These are phyloP conservation scores for Fraxinus americana DNA, from an alignment of 257 asterid genomes.

Conservation along the genomic window DNA sequence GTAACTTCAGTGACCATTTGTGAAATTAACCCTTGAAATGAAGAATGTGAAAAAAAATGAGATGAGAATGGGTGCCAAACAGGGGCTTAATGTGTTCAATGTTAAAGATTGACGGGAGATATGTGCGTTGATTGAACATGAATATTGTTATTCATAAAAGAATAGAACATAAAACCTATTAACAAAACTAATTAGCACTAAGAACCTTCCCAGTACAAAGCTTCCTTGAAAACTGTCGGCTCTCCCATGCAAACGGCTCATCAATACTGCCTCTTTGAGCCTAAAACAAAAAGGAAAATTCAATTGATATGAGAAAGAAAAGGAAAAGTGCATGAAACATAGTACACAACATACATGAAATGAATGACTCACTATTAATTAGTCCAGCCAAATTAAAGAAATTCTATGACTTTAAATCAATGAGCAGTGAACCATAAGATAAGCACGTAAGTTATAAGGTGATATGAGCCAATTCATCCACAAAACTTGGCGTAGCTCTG, in stretches of 20 bases:
- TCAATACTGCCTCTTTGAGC: conserved; percentile 86
- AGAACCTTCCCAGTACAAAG: conserved; percentile 88
- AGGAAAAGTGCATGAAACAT: background rate
- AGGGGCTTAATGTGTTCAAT: too few species aligned
- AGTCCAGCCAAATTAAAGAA: conserved; percentile 1
- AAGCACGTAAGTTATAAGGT: background rate
- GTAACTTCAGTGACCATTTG: too few species aligned
- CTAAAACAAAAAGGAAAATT: conserved; percentile 31
- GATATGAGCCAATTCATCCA: background rate
- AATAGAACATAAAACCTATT: background rate
- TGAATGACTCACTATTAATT: background rate
- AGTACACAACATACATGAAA: background rate
- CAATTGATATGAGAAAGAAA: background rate
- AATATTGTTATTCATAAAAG: background rate
- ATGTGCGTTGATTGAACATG: background rate
- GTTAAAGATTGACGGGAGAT: too few species aligned
- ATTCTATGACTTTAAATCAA: background rate
- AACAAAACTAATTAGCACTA: conserved; percentile 10
- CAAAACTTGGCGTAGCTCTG: too few species aligned
- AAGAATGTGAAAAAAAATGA: too few species aligned
- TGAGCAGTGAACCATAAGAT: background rate
- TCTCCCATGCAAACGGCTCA: conserved; percentile 98
- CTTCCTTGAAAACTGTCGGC: conserved; percentile 86
- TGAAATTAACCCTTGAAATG: too few species aligned
- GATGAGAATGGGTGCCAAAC: too few species aligned